These are phyloP conservation scores for Populus hybrid DNA, from an alignment of 441 rosid species.

Conservation along the genomic window DNA sequence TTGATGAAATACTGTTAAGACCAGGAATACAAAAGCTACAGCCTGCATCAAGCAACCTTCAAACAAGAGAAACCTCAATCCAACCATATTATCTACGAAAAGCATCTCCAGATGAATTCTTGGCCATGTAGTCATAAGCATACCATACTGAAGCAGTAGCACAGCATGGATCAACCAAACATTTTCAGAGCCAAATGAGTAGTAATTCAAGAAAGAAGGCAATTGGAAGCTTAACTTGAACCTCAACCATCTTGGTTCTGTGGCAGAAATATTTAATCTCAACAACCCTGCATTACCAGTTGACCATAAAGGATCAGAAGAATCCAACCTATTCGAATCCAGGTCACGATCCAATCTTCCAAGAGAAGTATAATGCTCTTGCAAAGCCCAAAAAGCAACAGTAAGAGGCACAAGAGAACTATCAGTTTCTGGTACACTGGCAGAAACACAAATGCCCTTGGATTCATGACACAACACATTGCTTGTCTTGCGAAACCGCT, in stretches of 20 bases:
- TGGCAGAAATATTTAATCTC: constrained; percentile 32
- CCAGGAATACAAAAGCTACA: constrained; percentile 51
- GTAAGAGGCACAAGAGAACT: constrained; percentile 23
- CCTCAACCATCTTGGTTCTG: constrained; percentile 36
- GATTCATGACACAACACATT: constrained; percentile 14
- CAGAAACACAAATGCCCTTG: constrained; percentile 21
- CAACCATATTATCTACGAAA: constrained; percentile 69
- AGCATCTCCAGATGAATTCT: constrained; percentile 82
- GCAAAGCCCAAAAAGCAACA: constrained; percentile 26
- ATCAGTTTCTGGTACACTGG: constrained; percentile 23
- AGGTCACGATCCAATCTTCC: constrained; percentile 33
- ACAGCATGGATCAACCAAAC: constrained; percentile 42
- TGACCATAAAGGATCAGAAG: constrained; percentile 21
- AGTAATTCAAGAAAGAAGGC: constrained; percentile 34
- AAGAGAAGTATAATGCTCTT: constrained; percentile 28
- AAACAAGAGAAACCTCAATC: constrained; percentile 62
- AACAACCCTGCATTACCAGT: constrained; percentile 32
- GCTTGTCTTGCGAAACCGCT: constrained; percentile 52
- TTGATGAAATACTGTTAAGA: constrained; percentile 49
- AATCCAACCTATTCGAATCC: constrained; percentile 16
- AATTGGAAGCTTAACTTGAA: constrained; percentile 37
- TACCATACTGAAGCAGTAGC: constrained; percentile 57
- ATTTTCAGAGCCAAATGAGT: constrained; percentile 33
- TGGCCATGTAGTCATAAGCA: constrained; percentile 56
- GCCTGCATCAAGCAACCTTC: constrained; percentile 81